Percentiles rank a stretch among this genome's conserved stretches.
These are phyloP conservation scores for Camellia oleifera DNA, from an alignment of 179 eudicot species.

Conservation along the genomic window DNA sequence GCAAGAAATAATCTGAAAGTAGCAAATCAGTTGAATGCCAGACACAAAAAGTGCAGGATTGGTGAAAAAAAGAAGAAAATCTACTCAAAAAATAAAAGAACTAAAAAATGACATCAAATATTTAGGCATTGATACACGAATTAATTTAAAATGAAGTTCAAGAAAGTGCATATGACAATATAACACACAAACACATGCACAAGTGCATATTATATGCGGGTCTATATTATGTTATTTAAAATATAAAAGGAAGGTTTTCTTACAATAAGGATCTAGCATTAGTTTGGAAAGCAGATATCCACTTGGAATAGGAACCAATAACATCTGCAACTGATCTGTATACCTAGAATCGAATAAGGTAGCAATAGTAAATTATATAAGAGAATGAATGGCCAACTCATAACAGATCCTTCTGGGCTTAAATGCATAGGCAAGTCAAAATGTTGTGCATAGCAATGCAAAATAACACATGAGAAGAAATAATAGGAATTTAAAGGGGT, in stretches of 20 bases:
- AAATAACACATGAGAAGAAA: neutral
- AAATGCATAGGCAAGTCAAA: neutral
- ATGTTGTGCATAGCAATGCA: neutral
- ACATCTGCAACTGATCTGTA: conserved; percentile 93
- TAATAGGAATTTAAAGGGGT: neutral
- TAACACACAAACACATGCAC: conserved; percentile 3
- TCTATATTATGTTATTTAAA: conserved; percentile 3
- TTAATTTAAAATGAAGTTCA: neutral
- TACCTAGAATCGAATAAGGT: conserved; percentile 45
- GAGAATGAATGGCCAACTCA: conserved; percentile 14
- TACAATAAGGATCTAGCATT: conserved; percentile 79
- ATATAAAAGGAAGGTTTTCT: conserved; percentile 32
- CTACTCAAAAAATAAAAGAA: too few species aligned
- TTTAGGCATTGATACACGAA: too few species aligned
- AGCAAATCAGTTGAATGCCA: conserved; percentile 23
- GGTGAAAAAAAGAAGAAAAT: neutral
- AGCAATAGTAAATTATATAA: neutral
- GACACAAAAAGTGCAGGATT: neutral
- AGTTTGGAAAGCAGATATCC: conserved; percentile 64
- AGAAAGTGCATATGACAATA: neutral
- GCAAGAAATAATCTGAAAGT: conserved; percentile 88
- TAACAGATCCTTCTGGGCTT: conserved; percentile 1
- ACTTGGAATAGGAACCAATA: conserved; percentile 89
- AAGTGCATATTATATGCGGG: conserved; percentile 13
- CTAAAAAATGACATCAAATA: neutral